Percentiles rank a stretch among this genome's conserved stretches.
Evolutionary conservation across 2,329 filamentous ascomycete genomes (phyloP).

Genomic region (Penicillium concentricum): DNA sequence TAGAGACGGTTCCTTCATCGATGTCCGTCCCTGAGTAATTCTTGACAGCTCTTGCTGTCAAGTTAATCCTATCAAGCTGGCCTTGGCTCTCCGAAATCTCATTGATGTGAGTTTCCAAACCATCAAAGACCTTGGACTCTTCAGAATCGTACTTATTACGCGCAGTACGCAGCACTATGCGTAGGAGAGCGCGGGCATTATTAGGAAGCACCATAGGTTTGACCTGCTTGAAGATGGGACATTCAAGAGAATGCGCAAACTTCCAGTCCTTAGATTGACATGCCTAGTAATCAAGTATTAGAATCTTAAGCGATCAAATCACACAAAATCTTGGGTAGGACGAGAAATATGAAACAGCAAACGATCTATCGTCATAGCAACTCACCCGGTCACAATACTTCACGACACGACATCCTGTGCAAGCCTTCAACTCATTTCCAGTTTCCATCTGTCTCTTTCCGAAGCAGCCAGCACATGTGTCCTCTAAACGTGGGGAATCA

Average conservation of each 20-base stretch:
- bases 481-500: conserved; percentile 51
- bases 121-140: conserved; percentile 45
- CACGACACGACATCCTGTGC: conserved; percentile 57
- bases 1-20: conserved; percentile 42
- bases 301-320: background rate
- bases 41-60: conserved; percentile 56
- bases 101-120: conserved; percentile 50
- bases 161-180: conserved; percentile 48
- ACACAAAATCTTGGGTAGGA: background rate
- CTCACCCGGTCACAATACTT: conserved; percentile 61
- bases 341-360: background rate
- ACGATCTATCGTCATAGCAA: conserved; percentile 4
- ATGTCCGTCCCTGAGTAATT: conserved; percentile 52
- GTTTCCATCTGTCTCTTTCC: conserved; percentile 33
- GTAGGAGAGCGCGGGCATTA: conserved; percentile 56
- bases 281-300: conserved; percentile 36
- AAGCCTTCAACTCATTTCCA: conserved; percentile 48
- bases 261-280: conserved; percentile 63
- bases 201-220: conserved; percentile 53
- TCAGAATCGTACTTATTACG: conserved; percentile 37
- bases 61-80: conserved; percentile 50
- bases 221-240: conserved; percentile 51
- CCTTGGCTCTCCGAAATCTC: conserved; percentile 46
- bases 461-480: conserved; percentile 61
- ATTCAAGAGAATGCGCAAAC: conserved; percentile 59